phyloP scores from a whole-genome alignment of 2,329 filamentous ascomycete species.

The Fusarium sp. region DNA sequence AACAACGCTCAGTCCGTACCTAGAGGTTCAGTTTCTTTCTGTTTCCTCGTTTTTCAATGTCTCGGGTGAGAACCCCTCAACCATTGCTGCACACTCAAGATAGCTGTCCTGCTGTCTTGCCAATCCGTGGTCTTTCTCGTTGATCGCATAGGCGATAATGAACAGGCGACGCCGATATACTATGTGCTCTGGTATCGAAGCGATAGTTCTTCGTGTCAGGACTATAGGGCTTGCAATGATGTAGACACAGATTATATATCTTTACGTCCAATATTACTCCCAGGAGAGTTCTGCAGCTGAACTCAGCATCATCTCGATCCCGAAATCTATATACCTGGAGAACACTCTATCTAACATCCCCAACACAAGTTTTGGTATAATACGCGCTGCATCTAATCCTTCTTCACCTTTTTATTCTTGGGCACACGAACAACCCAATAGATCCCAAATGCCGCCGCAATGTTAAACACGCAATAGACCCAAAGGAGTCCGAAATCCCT shows the following conservation, averaged over 20 bases:
- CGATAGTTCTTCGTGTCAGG: too few relatives aligned
- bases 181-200: not conserved
- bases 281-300: not conserved
- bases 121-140: accelerated
- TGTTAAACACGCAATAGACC: conserved; percentile 63
- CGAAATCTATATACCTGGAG: not conserved
- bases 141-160: accelerated
- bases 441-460: conserved; percentile 58
- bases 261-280: not conserved
- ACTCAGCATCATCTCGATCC: not conserved
- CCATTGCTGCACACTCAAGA: accelerated
- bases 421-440: conserved; percentile 59
- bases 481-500: conserved; percentile 67
- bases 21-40: not conserved
- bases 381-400: not conserved
- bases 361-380: not conserved
- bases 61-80: not conserved
- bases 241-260: not conserved
- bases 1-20: not conserved
- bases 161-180: accelerated
- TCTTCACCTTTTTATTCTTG: conserved; percentile 41
- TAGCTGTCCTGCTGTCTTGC: not conserved
- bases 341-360: not conserved
- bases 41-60: not conserved
- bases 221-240: too few relatives aligned